Evolutionary conservation across 2,329 filamentous ascomycete species (phyloP).

Genomic region (Colletotrichum orbiculare): DNA sequence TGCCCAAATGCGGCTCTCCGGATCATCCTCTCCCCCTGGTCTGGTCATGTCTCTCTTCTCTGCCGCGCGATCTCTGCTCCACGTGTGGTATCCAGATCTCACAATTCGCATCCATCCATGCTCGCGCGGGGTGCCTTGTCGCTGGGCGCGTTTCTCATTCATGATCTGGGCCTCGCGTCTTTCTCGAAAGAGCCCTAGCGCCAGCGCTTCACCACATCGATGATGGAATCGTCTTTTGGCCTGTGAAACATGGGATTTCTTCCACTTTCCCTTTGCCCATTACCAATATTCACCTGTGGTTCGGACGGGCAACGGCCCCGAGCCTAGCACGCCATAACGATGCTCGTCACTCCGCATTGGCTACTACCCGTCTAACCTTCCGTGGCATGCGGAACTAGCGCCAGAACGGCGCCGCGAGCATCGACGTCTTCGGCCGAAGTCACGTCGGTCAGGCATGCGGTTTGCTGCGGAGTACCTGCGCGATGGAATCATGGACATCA

Average conservation of each 20-base stretch:
- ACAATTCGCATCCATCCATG: conserved; percentile 31
- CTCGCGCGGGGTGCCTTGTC: not conserved
- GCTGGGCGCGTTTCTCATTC: not conserved
- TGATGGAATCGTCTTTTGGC: conserved; percentile 35
- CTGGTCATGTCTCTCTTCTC: not conserved
- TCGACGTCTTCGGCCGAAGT: conserved; percentile 22
- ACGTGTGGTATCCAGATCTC: conserved; percentile 29
- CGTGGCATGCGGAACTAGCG: conserved; percentile 28
- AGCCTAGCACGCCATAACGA: conserved; percentile 23
- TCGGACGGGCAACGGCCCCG: conserved; percentile 13
- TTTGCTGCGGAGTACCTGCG: not conserved
- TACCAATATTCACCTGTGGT: not conserved
- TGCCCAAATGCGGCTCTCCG: conserved; percentile 25
- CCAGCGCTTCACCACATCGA: conserved; percentile 15
- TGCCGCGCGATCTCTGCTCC: conserved; percentile 11
- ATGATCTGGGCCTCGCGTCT: not conserved
- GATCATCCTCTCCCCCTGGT: conserved; percentile 20
- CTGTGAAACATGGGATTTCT: conserved; percentile 36
- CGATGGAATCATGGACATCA: conserved; percentile 15
- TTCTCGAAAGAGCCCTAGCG: not conserved
- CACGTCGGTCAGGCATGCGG: not conserved
- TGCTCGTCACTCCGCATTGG: conserved; percentile 5
- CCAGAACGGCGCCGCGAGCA: conserved; percentile 2
- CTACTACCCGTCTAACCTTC: conserved; percentile 2
- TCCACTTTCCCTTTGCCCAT: conserved; percentile 4